Base-by-base conservation (phyloP, 306 rosid species). In the Chamaecrista fasciculata region DNA sequence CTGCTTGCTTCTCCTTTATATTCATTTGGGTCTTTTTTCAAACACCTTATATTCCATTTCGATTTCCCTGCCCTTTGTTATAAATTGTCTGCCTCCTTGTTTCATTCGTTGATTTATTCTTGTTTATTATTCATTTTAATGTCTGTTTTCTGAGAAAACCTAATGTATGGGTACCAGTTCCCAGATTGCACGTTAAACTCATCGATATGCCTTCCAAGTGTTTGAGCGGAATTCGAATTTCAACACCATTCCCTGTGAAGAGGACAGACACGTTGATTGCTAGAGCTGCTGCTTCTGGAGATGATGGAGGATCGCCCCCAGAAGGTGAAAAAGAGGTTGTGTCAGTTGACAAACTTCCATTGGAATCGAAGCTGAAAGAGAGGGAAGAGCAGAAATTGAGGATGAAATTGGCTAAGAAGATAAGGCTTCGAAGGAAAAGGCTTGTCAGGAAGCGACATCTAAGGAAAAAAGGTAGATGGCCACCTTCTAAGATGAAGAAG, bases 391-490 rank as follows among this genome's bases (percentile, higher is more conserved):
- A 90, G 80, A 85, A 53, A 83, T 15, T 70, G 74, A 88, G 71
- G 88, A 90, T 90, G 96, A 89, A 86, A 63, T 78, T 90, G 58
- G 97, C 95, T 0, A 94, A 85, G 83, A 94, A 94, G 83, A 82
- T 91, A 56, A 75, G 99, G 84, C 84, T 94, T 59, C 69, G 86
- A 26, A 86, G 97, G 78, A 91, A 85, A 48, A 78, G 99, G 59
- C 97, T 94, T 36, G 87, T 91, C 31, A 79, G 69, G 21, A 94
- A 94, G 71, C 81, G 96, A 24, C 81, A 15, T 31, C 28, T 94
- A 86, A 85, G 96, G 74, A 91, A 94, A 91, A 94, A 91, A 62
- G 96, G 99, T 24, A 67, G 86, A 72, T 88, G 99, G 97, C 96
- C 97, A 40, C 96, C 99, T 81, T 91, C 97, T 1, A 94, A 94